phyloP scores from a whole-genome alignment of 176 grass and related monocot species.

The Elymus sibiricus region DNA sequence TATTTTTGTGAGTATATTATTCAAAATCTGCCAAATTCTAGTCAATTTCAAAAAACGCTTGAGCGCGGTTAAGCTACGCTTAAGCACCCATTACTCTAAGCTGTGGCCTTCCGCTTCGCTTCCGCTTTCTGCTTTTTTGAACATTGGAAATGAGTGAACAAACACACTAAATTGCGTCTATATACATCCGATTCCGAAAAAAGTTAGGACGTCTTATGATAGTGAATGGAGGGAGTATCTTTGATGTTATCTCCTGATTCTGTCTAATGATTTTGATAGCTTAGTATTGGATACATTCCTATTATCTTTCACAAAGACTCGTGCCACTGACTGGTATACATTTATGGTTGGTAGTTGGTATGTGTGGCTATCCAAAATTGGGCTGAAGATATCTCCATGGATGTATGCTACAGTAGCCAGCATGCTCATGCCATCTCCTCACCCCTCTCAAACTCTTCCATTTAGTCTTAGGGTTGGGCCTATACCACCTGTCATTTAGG shows the following conservation, averaged over 20 bases:
- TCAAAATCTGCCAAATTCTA: too few relatives aligned
- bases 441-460: background rate
- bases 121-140: too few relatives aligned
- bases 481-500: background rate
- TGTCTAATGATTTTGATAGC: slow-evolving; percentile 1
- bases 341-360: background rate
- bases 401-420: background rate
- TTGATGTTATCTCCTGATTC: background rate
- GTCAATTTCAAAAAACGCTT: too few relatives aligned
- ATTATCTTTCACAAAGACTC: background rate
- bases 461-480: background rate
- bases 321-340: background rate
- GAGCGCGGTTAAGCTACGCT: too few relatives aligned
- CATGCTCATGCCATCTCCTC: background rate
- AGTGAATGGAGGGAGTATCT: too few relatives aligned
- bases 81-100: too few relatives aligned
- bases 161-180: too few relatives aligned
- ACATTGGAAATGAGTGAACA: too few relatives aligned
- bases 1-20: too few relatives aligned
- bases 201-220: too few relatives aligned
- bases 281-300: background rate
- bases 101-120: too few relatives aligned
- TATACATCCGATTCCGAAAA: too few relatives aligned
- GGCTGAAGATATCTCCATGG: background rate
- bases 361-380: background rate